phyloP scores from a whole-genome alignment of 306 rosid species.

The Astragalus membranaceus region DNA sequence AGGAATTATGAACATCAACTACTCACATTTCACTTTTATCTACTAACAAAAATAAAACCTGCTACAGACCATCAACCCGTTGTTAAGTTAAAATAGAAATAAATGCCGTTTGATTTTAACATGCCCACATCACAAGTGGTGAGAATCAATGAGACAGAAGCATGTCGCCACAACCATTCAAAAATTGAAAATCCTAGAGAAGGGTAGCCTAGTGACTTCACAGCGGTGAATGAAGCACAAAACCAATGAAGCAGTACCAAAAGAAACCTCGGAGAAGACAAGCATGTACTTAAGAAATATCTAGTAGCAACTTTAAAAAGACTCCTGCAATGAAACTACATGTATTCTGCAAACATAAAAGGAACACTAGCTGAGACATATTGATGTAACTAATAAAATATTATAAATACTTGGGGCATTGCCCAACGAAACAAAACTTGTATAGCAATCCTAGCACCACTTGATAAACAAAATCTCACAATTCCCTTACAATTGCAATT shows the following conservation, averaged over 20 bases:
- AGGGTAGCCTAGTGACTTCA: too few species aligned
- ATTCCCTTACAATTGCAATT: slow-evolving; percentile 34
- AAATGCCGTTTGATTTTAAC: background rate
- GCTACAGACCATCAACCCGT: too few species aligned
- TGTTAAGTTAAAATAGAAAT: too few species aligned
- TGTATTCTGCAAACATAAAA: slow-evolving; percentile 32
- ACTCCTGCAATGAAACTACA: slow-evolving; percentile 40
- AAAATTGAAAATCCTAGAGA: too few species aligned
- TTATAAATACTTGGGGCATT: slow-evolving; percentile 55
- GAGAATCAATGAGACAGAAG: too few species aligned
- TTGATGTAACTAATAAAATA: slow-evolving; percentile 63
- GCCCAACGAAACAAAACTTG: slow-evolving; percentile 65
- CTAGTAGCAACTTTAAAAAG: slow-evolving; percentile 27
- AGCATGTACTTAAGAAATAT: slow-evolving; percentile 55
- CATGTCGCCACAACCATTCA: background rate
- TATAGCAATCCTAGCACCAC: slow-evolving; percentile 58
- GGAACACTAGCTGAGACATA: slow-evolving; percentile 42
- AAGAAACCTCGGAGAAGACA: slow-evolving; percentile 53
- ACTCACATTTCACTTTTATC: too few species aligned
- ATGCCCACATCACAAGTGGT: background rate
- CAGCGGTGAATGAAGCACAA: too few species aligned
- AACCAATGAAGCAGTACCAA: background rate
- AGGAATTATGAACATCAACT: too few species aligned
- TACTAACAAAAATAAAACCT: too few species aligned
- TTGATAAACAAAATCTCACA: slow-evolving; percentile 47